Percentiles rank a stretch among this genome's conserved stretches.
Evolutionary conservation across 2,329 filamentous ascomycete species (phyloP).

Genomic region (Zymoseptoria pseudotritici): DNA sequence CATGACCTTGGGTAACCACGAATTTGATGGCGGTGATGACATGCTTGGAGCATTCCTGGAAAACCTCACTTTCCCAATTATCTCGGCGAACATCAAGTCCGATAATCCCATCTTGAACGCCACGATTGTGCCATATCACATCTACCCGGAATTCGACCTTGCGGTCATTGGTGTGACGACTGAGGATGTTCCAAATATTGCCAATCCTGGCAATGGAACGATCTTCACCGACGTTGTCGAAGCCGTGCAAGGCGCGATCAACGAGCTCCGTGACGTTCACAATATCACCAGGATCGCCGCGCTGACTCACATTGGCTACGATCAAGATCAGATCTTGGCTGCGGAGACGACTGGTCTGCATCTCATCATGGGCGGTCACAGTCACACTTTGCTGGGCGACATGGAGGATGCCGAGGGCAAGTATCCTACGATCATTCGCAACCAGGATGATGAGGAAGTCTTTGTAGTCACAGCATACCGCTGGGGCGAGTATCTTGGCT

Average conservation of each 20-base stretch:
- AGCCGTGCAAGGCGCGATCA: slow-evolving; percentile 54
- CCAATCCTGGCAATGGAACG: slow-evolving; percentile 51
- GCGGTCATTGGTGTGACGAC: slow-evolving; percentile 61
- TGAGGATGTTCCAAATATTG: slow-evolving; percentile 51
- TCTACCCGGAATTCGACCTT: slow-evolving; percentile 54
- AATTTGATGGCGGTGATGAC: slow-evolving; percentile 59
- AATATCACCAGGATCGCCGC: slow-evolving; percentile 59
- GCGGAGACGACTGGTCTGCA: slow-evolving; percentile 54
- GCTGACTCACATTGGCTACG: slow-evolving; percentile 61
- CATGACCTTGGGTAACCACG: slow-evolving; percentile 62
- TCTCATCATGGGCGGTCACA: slow-evolving; percentile 60
- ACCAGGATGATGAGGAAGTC: slow-evolving; percentile 57
- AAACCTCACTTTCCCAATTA: slow-evolving; percentile 58
- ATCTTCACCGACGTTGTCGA: slow-evolving; percentile 51
- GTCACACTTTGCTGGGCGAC: slow-evolving; percentile 51
- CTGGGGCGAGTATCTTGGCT: slow-evolving; percentile 62
- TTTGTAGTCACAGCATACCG: slow-evolving; percentile 62
- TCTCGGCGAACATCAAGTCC: slow-evolving; percentile 58
- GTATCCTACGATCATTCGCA: slow-evolving; percentile 57
- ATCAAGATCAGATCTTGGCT: slow-evolving; percentile 55
- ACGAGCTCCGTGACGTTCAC: slow-evolving; percentile 54
- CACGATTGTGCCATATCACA: slow-evolving; percentile 58
- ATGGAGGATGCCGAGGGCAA: slow-evolving; percentile 51
- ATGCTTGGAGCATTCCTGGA: slow-evolving; percentile 53
- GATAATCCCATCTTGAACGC: slow-evolving; percentile 52